Percentiles rank a stretch among this genome's conserved stretches.
Conservation (phyloP, 371 early-diverging fungal species). For the Apophysomyces trapeziformis region DNA sequence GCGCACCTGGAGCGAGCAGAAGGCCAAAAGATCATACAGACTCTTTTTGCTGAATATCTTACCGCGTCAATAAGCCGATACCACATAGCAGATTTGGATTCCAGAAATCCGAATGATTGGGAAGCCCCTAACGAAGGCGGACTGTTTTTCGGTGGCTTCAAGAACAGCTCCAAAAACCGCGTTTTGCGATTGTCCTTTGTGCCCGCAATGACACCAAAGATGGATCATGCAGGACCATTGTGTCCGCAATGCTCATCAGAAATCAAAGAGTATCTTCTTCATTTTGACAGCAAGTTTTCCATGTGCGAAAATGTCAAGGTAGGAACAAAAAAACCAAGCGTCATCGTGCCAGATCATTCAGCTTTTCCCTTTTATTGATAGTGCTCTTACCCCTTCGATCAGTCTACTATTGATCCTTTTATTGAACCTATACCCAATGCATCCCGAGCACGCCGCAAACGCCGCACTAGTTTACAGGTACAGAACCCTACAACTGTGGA, state of each 20-base stretch:
- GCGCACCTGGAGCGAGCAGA: no score
- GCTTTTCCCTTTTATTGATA: neutral
- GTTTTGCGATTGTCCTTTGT: neutral
- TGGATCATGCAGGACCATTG: neutral
- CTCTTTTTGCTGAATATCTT: no score
- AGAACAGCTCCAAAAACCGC: neutral
- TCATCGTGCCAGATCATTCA: neutral
- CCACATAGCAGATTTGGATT: no score
- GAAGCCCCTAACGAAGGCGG: neutral
- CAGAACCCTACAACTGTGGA: neutral
- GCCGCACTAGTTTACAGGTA: neutral
- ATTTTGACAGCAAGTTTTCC: neutral
- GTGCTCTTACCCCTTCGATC: slow-evolving; percentile 7
- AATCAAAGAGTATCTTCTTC: neutral
- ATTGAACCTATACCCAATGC: slow-evolving; percentile 8
- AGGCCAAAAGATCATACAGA: no score
- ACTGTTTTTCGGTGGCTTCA: slow-evolving; percentile 9
- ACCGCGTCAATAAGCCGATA: no score
- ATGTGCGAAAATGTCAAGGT: slow-evolving; percentile 8
- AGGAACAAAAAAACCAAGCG: neutral
- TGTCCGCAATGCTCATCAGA: slow-evolving; percentile 1
- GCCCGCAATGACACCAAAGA: neutral
- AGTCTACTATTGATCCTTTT: neutral
- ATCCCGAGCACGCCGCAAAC: neutral
- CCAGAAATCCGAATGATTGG: no score